Conservation (phyloP, 2,329 filamentous ascomycete genomes). For the Coniosporium tulheliwenetii region DNA sequence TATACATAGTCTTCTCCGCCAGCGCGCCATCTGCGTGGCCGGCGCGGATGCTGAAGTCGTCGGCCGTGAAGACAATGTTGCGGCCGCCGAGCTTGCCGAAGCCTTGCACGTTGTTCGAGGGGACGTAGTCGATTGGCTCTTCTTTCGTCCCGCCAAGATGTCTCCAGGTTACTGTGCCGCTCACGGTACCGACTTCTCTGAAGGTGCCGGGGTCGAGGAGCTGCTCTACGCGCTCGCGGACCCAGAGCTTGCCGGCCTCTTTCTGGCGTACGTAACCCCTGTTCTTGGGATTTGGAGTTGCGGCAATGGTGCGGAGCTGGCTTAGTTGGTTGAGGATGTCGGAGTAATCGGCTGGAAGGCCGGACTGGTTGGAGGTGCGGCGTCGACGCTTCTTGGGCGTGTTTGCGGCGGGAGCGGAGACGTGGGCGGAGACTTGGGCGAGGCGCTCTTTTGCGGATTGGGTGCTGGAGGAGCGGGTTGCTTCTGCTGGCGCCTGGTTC, state of each 20-base stretch:
- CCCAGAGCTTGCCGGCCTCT: conserved; percentile 49
- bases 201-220: conserved; percentile 42
- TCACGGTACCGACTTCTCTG: conserved; percentile 43
- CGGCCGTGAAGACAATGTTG: conserved; percentile 43
- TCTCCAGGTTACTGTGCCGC: conserved; percentile 43
- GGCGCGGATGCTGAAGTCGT: conserved; percentile 47
- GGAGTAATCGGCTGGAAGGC: conserved; percentile 43
- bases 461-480: not conserved
- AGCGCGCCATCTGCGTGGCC: conserved; percentile 48
- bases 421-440: conserved; percentile 30
- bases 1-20: conserved; percentile 43
- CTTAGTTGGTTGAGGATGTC: conserved; percentile 44
- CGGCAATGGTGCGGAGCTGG: conserved; percentile 34
- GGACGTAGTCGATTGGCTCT: conserved; percentile 35
- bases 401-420: conserved; percentile 15
- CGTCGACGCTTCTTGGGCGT: conserved; percentile 12
- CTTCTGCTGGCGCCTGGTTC: not conserved
- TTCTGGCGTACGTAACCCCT: conserved; percentile 48
- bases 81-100: conserved; percentile 37
- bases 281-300: conserved; percentile 36
- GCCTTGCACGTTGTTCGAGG: conserved; percentile 47
- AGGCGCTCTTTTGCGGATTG: conserved; percentile 23
- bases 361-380: conserved; percentile 18
- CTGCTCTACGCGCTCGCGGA: conserved; percentile 42
- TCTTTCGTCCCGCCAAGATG: conserved; percentile 28